Conservation (phyloP, 176 grass and related monocot genomes). For the Areca catechu region DNA sequence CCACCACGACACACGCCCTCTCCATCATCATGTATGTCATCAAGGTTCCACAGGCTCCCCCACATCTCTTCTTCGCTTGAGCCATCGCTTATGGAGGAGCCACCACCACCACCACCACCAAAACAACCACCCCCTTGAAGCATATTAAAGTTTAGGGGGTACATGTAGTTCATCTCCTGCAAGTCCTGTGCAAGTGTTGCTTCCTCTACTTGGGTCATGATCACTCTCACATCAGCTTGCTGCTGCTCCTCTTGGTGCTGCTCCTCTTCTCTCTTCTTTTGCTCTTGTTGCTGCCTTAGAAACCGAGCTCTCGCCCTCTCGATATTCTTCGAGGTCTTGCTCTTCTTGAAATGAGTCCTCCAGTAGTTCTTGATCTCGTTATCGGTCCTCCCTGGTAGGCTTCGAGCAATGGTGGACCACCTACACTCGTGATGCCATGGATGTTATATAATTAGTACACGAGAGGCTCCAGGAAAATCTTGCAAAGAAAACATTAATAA, state of each 20-base stretch:
- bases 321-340: slow-evolving; percentile 66
- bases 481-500: no score
- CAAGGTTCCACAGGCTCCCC: slow-evolving; percentile 94
- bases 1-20: slow-evolving; percentile 8
- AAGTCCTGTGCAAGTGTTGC: neutral
- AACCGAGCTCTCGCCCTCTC: slow-evolving; percentile 54
- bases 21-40: slow-evolving; percentile 13
- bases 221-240: neutral
- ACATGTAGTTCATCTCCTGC: slow-evolving; percentile 40
- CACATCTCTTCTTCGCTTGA: slow-evolving; percentile 54
- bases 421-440: neutral
- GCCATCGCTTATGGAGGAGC: slow-evolving; percentile 35
- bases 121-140: slow-evolving; percentile 14
- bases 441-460: no score
- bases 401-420: slow-evolving; percentile 85
- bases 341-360: slow-evolving; percentile 91
- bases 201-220: neutral
- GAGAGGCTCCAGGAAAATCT: no score
- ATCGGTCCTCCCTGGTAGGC: slow-evolving; percentile 87
- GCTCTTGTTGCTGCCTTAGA: slow-evolving; percentile 27
- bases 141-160: slow-evolving; percentile 31
- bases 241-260: slow-evolving; percentile 10
- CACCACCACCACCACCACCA: slow-evolving; percentile 5
- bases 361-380: slow-evolving; percentile 99
- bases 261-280: slow-evolving; percentile 31